Evolutionary conservation across 2,329 filamentous ascomycete genomes (phyloP).

Genomic region (Tolypocladium amazonense): DNA sequence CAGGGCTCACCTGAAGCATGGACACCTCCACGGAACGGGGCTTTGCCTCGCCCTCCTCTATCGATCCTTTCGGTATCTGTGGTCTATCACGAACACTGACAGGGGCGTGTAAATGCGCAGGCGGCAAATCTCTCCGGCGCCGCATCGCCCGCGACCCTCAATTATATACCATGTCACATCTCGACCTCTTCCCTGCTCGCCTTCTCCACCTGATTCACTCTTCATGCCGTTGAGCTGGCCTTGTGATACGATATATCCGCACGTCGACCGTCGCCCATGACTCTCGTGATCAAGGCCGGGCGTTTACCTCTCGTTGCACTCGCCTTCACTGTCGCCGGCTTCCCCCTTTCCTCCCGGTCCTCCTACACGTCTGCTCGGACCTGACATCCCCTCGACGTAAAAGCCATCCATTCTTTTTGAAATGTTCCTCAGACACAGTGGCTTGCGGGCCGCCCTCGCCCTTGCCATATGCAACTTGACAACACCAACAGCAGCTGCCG

Average conservation of each 20-base stretch:
- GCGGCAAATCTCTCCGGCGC: background rate
- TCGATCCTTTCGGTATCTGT: background rate
- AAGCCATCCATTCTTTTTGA: background rate
- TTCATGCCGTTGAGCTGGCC: background rate
- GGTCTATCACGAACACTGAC: background rate
- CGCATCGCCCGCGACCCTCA: background rate
- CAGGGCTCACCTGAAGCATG: constrained; percentile 1
- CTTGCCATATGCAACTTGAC: constrained; percentile 9
- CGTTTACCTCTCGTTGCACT: background rate
- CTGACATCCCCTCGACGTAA: background rate
- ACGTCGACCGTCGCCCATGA: background rate
- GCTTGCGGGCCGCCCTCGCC: constrained; percentile 12
- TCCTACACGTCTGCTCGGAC: background rate
- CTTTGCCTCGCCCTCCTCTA: background rate
- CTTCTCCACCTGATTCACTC: background rate
- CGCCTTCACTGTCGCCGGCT: background rate
- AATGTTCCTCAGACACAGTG: background rate
- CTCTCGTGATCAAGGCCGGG: background rate
- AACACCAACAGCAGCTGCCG: constrained; percentile 3
- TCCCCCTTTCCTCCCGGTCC: background rate
- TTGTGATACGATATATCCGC: background rate
- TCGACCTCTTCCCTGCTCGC: background rate
- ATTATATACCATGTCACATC: background rate
- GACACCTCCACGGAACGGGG: background rate
- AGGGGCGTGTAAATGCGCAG: background rate